Percentiles rank a stretch among this genome's conserved stretches.
Evolutionary conservation across 768 basidiomycete genomes (phyloP).

Genomic region (Russula foetens): DNA sequence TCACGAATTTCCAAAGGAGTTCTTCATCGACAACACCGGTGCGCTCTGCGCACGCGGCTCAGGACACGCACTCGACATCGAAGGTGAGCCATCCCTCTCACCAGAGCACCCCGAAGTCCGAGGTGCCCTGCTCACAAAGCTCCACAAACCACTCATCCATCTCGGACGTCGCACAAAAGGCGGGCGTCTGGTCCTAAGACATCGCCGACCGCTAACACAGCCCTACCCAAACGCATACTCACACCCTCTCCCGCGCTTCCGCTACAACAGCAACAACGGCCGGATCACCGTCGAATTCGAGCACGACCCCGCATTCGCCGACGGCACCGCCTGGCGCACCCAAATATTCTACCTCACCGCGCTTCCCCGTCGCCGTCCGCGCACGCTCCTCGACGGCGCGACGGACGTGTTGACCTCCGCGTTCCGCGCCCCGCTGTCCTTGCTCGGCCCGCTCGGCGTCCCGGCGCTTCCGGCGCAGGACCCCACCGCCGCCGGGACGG

Average conservation of each 20-base stretch:
- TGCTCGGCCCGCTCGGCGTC: slow-evolving; percentile 37
- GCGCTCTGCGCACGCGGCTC: slow-evolving; percentile 69
- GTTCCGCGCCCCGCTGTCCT: slow-evolving; percentile 49
- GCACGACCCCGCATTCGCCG: slow-evolving; percentile 50
- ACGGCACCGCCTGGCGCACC: slow-evolving; percentile 45
- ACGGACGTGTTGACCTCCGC: slow-evolving; percentile 55
- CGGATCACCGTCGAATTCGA: slow-evolving; percentile 55
- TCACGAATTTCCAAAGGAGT: slow-evolving; percentile 43
- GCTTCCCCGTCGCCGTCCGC: slow-evolving; percentile 60
- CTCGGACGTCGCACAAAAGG: slow-evolving; percentile 31
- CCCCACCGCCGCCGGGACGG: slow-evolving; percentile 20
- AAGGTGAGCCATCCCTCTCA: slow-evolving; percentile 41
- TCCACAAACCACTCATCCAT: not conserved
- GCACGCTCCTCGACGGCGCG: slow-evolving; percentile 63
- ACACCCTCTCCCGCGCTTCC: slow-evolving; percentile 68
- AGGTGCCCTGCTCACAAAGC: no score
- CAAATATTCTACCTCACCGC: slow-evolving; percentile 57
- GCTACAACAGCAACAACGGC: slow-evolving; percentile 43
- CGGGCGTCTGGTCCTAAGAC: slow-evolving; percentile 61
- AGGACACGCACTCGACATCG: slow-evolving; percentile 76
- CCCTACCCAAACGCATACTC: slow-evolving; percentile 76
- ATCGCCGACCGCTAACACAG: slow-evolving; percentile 63
- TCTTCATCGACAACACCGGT: slow-evolving; percentile 74
- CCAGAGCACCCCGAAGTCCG: no score
- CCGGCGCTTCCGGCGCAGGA: not conserved